Evolutionary conservation across 352 stramenopile genomes (phyloP).

Genomic region (Labyrinthula sp.): DNA sequence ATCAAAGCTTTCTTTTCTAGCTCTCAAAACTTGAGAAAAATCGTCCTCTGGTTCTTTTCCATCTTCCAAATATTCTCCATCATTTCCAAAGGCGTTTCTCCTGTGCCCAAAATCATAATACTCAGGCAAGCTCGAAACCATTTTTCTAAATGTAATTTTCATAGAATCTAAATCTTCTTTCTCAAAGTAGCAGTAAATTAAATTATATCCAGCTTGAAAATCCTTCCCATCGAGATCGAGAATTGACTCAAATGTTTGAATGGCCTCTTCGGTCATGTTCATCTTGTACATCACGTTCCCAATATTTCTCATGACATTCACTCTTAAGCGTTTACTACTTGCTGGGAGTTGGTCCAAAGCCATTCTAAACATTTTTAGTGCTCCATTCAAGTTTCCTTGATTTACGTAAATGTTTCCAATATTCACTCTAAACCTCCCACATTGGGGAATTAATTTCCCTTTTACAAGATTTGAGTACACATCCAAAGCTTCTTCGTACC

Average conservation of each 20-base stretch:
- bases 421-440: slow-evolving; percentile 67
- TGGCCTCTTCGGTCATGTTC: slow-evolving; percentile 73
- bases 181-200: slow-evolving; percentile 86
- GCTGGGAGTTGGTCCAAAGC: slow-evolving; percentile 79
- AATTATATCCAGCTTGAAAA: slow-evolving; percentile 82
- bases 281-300: slow-evolving; percentile 72
- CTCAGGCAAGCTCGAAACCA: slow-evolving; percentile 64
- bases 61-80: slow-evolving; percentile 48
- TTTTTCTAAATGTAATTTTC: no score
- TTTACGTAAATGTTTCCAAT: slow-evolving; percentile 94
- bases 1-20: slow-evolving; percentile 29
- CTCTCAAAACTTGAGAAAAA: neutral
- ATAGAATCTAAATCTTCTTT: slow-evolving; percentile 79
- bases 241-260: slow-evolving; percentile 74
- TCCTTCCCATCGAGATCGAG: slow-evolving; percentile 63
- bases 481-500: slow-evolving; percentile 76
- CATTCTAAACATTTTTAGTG: slow-evolving; percentile 91
- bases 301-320: slow-evolving; percentile 90
- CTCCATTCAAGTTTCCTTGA: slow-evolving; percentile 69
- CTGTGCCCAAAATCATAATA: slow-evolving; percentile 48
- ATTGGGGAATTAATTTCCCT: slow-evolving; percentile 77
- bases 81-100: slow-evolving; percentile 59
- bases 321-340: slow-evolving; percentile 70
- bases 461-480: slow-evolving; percentile 78
- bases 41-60: slow-evolving; percentile 41